Base-by-base conservation (phyloP, 768 basidiomycete genomes). In the Lentinula lateritia region DNA sequence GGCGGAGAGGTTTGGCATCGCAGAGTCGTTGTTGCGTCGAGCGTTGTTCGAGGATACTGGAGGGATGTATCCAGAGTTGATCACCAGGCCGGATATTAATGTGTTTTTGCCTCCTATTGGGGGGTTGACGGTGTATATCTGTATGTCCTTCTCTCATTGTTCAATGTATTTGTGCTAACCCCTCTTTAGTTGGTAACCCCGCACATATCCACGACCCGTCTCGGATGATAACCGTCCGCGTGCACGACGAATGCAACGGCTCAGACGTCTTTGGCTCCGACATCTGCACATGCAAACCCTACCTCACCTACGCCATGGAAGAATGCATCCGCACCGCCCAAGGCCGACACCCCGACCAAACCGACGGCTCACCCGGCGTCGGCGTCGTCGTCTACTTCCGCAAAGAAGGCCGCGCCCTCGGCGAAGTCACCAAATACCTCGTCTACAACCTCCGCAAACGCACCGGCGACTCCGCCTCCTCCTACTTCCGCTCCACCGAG, bases 371-470 rank as follows among this genome's bases (percentile, higher is more conserved):
- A 5, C 15, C 39, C 12, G 96, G 96, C 28, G 93, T 97, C 28
- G 96, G 96, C 18, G 82, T 94, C 32, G 91, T 96, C 16, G 88
- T 95, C 9, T 98, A 98, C 75, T 95, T 96, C 83, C 82, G 94
- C 60, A 95, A 96, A 70, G 93, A 96, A 73, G 95, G 95, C 10
- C 83, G 95, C 45, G 93, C 93, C 0, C 79, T 98, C 1, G 95
- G 95, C 2, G 95, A 98, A 73, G 94, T 96, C 12, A 93, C 92
- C 62, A 92, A 87, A 68, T 93, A 95, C 74, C 84, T 96, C 52
- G 95, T 98, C 6, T 98, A 98, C 75, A 98, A 98, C 76, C 83
- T 95, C 9, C 89, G 96, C 62, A 98, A 98, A 75, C 89, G 96
- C 48, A 92, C 90, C 3, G 95, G 94, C 6, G 96, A 98, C 74